Evolutionary conservation across 2,329 filamentous ascomycete species (phyloP), one percentile per base, ranked within the genome.

Genomic region (Fusarium acutatum): DNA sequence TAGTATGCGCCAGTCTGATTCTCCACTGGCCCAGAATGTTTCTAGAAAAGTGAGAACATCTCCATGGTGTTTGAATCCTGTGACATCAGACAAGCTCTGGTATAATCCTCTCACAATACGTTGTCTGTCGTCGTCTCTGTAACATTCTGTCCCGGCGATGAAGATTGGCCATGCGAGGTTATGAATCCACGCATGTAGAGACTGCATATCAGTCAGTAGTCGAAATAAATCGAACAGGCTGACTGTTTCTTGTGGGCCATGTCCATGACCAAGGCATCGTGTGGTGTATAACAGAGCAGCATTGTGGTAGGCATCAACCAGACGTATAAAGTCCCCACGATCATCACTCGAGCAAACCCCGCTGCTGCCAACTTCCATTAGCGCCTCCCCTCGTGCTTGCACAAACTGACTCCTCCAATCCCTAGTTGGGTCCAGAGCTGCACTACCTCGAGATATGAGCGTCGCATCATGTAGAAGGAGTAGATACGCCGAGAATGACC

Each of bases 341-440:
- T 24, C 12, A 0, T 8, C 17, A 6, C 3, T 18, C 0, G 30
- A 32, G 47, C 30, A 50, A 0, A 34, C 4, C 17, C 30, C 47
- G 8, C 47, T 50, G 0, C 3, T 10, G 4, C 47, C 47, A 34
- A 50, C 8, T 7, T 50, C 47, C 30, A 50, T 50, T 0, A 50
- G 2, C 0, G 47, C 34, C 30, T 50, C 47, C 2, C 47, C 47
- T 24, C 47, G 6, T 2, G 30, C 47, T 1, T 50, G 30, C 2
- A 11, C 8, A 32, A 11, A 24, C 8, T 50, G 17, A 0, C 0
- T 1, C 22, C 47, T 50, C 47, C 47, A 50, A 20, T 34, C 3
- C 0, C 47, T 15, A 20, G 0, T 24, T 6, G 47, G 20, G 15
- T 1, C 3, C 11, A 10, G 0, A 18, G 15, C 0, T 18, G 7